These are phyloP conservation scores for Dacryopinax spathularia DNA, from an alignment of 768 basidiomycete genomes.

Conservation along the genomic window DNA sequence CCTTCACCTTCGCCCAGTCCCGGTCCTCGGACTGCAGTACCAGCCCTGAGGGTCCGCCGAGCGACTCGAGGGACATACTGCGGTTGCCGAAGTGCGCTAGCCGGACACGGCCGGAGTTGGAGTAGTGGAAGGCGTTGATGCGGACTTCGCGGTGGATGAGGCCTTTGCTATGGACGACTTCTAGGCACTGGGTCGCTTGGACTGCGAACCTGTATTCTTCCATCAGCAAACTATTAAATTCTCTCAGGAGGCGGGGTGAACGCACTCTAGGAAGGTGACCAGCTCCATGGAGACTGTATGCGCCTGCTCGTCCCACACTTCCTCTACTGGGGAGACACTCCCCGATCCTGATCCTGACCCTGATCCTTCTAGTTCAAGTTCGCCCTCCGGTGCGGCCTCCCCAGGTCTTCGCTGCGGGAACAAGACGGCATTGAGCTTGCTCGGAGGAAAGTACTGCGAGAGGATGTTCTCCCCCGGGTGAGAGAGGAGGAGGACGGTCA, in stretches of 20 bases:
- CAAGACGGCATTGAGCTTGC: conserved; percentile 51
- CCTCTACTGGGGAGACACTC: too few species aligned
- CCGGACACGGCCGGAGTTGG: conserved; percentile 52
- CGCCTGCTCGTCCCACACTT: conserved; percentile 30
- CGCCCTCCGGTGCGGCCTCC: neutral
- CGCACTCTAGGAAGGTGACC: conserved; percentile 59
- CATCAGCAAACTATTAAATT: neutral
- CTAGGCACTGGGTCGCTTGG: conserved; percentile 57
- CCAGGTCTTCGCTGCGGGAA: conserved; percentile 25
- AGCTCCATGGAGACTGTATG: conserved; percentile 53
- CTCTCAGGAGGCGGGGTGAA: too few species aligned
- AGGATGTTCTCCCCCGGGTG: conserved; percentile 58
- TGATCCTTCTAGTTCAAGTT: conserved; percentile 5
- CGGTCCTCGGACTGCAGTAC: conserved; percentile 32
- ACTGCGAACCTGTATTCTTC: conserved; percentile 44
- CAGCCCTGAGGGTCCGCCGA: conserved; percentile 55
- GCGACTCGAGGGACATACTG: conserved; percentile 53
- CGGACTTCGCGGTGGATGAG: conserved; percentile 62
- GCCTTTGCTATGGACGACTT: conserved; percentile 48
- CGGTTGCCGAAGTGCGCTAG: conserved; percentile 65
- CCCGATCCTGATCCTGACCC: too few species aligned
- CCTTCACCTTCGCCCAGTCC: conserved; percentile 42
- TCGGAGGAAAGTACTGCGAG: conserved; percentile 53
- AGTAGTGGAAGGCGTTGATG: conserved; percentile 60
- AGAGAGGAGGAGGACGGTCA: conserved; percentile 52